Conservation (phyloP, 1,284 basidiomycete genomes). For the Thelephora terrestris region DNA sequence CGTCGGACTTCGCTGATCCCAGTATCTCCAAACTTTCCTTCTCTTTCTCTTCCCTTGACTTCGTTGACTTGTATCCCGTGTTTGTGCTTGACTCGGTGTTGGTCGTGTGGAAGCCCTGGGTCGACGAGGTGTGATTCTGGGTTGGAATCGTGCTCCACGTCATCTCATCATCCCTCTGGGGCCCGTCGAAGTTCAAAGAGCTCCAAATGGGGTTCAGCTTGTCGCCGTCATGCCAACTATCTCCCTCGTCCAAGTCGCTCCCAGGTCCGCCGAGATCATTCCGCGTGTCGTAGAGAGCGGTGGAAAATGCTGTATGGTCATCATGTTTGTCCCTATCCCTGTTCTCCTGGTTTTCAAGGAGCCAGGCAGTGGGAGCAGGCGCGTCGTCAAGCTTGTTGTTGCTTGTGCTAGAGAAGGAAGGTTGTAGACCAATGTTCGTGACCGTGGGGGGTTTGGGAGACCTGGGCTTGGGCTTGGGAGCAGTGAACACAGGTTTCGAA, state of each 20-base stretch:
- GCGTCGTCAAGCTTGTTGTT: constrained; percentile 43
- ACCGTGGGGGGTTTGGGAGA: constrained; percentile 1
- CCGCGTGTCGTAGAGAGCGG: neutral
- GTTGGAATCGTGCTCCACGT: constrained; percentile 58
- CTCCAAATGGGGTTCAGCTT: constrained; percentile 49
- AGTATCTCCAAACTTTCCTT: too few relatives aligned
- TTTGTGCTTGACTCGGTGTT: too few relatives aligned
- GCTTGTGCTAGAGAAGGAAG: constrained; percentile 29
- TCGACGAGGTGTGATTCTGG: constrained; percentile 7
- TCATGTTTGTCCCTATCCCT: too few relatives aligned
- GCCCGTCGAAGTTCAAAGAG: constrained; percentile 29
- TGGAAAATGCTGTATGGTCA: constrained; percentile 21
- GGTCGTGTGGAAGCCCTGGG: neutral
- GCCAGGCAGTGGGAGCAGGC: constrained; percentile 38
- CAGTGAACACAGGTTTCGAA: constrained; percentile 39
- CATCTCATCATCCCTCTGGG: constrained; percentile 48
- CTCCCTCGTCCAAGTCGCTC: constrained; percentile 42
- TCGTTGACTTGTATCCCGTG: too few relatives aligned
- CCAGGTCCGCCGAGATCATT: neutral
- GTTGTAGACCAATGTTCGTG: constrained; percentile 28
- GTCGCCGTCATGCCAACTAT: constrained; percentile 65
- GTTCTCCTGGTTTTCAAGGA: constrained; percentile 49
- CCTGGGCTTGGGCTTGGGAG: constrained; percentile 9
- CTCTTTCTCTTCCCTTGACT: too few relatives aligned
- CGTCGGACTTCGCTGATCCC: too few relatives aligned